phyloP scores from a whole-genome alignment of 2,329 filamentous ascomycete species.

The Amauroascus niger region DNA sequence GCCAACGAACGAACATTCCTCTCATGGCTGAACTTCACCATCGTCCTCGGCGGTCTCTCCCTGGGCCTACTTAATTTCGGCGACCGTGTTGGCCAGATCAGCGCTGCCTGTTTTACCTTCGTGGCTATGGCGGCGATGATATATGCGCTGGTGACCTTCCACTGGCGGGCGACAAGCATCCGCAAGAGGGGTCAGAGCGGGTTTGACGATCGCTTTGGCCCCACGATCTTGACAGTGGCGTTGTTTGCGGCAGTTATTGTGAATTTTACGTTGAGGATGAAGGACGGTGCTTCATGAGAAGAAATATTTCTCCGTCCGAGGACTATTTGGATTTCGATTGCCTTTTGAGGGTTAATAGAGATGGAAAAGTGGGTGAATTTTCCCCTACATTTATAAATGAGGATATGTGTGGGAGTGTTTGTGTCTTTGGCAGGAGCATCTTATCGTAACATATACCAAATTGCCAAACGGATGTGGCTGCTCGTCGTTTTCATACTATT shows the following conservation, averaged over 20 bases:
- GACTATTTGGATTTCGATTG: neutral
- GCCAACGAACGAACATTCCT: constrained; percentile 99
- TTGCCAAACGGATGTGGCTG: neutral
- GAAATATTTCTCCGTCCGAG: too few species aligned
- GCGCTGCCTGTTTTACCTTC: constrained; percentile 82
- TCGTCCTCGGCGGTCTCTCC: constrained; percentile 91
- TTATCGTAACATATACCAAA: neutral
- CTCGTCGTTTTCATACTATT: neutral
- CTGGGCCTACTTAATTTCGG: constrained; percentile 98
- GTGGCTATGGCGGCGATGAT: constrained; percentile 93
- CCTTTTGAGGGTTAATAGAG: neutral
- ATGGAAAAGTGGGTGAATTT: neutral
- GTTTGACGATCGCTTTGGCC: constrained; percentile 92
- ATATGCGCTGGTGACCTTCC: constrained; percentile 89
- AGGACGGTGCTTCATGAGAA: constrained; percentile 19
- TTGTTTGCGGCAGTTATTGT: constrained; percentile 83
- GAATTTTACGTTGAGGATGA: constrained; percentile 74
- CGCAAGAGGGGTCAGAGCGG: constrained; percentile 82
- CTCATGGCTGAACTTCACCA: constrained; percentile 99
- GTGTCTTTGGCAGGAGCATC: neutral
- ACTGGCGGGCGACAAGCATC: constrained; percentile 93
- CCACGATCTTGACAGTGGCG: constrained; percentile 78
- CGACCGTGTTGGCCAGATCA: constrained; percentile 87
- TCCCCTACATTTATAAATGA: neutral
- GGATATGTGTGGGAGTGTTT: neutral